Base-by-base conservation (phyloP, 805 yeast species). In the Sugiyamaella floridensis region DNA sequence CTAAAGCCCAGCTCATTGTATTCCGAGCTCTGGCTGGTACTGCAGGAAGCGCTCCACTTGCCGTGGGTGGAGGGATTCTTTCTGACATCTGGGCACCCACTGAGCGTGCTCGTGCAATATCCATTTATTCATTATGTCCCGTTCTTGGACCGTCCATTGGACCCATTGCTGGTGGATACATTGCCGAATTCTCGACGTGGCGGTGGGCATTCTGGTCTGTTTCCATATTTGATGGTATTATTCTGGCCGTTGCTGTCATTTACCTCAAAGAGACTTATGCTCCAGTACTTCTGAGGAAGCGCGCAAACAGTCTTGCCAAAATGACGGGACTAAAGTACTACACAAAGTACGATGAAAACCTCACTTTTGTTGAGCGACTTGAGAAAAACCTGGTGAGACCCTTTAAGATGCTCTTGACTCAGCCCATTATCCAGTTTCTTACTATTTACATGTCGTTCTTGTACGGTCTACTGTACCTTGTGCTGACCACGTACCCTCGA, bases 11-110 rank as follows among this genome's bases (percentile, higher is more conserved):
- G 53, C 70, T 84, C 71, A 72, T 80, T 58, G 75, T 80, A 10
- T 78, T 76, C 53, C 71, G 89, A 45, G 77, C 83, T 47, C 61
- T 83, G 1, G 82, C 84, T 2, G 89, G 89, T 2, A 65, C 78
- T 10, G 80, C 82, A 48, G 86, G 85, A 5, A 75, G 82, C 52
- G 82, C 85, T 0, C 84, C 88, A 1, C 68, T 83, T 40, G 79
- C 82, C 46, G 81, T 82, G 7, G 86, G 86, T 16, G 85, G 86
- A 1, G 89, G 88, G 14, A 77, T 80, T 7, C 66, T 84, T 40
- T 80, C 84, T 16, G 89, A 83, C 61, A 63, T 83, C 51, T 83
- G 74, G 64, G 70, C 71, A 45, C 77, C 76, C 51, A 65, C 71
- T 45, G 74, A 76, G 40, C 73, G 88, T 51, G 80, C 77, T 45